Evolutionary conservation across 2,329 filamentous ascomycete genomes (phyloP), one percentile per base, ranked within the genome.

Genomic region (Penicillium aurantiogriseum): DNA sequence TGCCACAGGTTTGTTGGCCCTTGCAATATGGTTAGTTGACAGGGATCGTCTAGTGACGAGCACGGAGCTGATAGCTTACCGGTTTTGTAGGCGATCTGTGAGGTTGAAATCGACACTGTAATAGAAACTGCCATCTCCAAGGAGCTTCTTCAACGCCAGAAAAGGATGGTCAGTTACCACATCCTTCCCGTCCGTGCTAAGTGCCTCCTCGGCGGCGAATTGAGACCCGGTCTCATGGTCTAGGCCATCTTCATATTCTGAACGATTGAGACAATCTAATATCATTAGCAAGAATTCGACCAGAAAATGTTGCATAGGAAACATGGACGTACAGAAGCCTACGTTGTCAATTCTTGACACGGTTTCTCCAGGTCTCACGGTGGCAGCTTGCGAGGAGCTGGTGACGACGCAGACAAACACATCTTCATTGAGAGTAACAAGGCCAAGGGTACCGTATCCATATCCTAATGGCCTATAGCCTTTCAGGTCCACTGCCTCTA

Each of bases 41-140:
- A 33, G 21, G 46, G 17, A 36, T 19, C 21, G 21, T n/a, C 27
- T 7, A 25, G 19, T 9, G 5, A 19, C 15, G 21, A 44, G 27
- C 21, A 51, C 33, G 10, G 58, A 57, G 35, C 31, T 52, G 55
- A 54, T 53, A 19, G 52, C 74, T 67, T 71, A 91, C 84, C 93
- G 87, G 70, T 97, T 89, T 75, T 99, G 94, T 61, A 97, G 78
- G 65, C 94, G 85, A 74, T 96, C 92, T 4, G 94, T 99, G 48
- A 99, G 80, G 72, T 99, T 93, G 73, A 99, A 99, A 74, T 97
- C 92, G n/a, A 91, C 91, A 71, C 92, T 97, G 78, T 97, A 99
- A 74, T 97, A 99, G 72, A 99, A 99, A 31, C 89, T 96, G 27
- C 93, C 92, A 73, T 95, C 92, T 70, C 91, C 89, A 55, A 99